Evolutionary conservation across 345 rosid genomes (phyloP), one percentile per base, ranked within the genome.

Genomic region (Ricinus communis): DNA sequence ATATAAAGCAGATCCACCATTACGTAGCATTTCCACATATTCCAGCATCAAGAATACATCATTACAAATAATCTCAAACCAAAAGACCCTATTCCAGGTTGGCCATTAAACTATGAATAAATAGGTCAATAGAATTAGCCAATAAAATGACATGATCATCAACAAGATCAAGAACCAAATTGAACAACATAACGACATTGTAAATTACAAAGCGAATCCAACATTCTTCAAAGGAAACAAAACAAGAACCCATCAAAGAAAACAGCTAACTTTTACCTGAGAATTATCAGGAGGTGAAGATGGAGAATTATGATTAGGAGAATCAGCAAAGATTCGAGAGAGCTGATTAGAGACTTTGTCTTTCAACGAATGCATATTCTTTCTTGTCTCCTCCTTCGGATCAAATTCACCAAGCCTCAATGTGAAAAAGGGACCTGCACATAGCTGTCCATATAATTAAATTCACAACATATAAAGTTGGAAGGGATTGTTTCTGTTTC

Each of bases 341-440:
- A 91, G 85, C 79, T 84, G 87, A 70, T 87, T 87, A 0, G 96
- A 78, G 15, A 91, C 88, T 54, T 88, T 93, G 30, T 87, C 93
- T 74, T 85, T 91, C 58, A 90, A 82, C 49, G 90, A 16, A 63
- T 82, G 65, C 98, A 94, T 91, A 45, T 31, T 61, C 53, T 49
- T 49, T 49, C 53, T 49, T 25, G 36, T 27, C 27, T 1, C 27
- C 25, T 38, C 21, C 52, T 61, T 57, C 3, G 9, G 16, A 55
- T 38, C 33, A 45, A 57, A 70, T 14, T 58, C 21, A 47, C 14
- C 30, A 9, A 22, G 46, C 36, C 46, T 6, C 38, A 27, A 46
- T 30, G n/a, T 2, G 8, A 14, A 14, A 5, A 30, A 31, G 21
- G 11, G n/a, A 51, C 10, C 33, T 8, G 15, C 33, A 28, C 21